phyloP scores from a whole-genome alignment of 169 alveolate genomes.

The Plasmodium blacklocki region DNA sequence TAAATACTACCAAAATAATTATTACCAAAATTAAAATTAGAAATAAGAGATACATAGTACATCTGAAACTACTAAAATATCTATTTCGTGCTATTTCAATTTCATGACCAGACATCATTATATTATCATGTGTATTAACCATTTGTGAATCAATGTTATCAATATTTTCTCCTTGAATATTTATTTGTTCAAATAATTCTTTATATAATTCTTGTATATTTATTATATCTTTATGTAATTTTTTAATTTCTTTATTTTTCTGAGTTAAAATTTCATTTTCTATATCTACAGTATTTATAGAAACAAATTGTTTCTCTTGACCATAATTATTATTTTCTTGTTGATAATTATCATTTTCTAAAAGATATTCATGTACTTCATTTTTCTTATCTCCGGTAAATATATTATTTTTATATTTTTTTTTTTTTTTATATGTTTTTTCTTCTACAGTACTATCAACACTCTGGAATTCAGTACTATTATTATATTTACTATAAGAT shows the following conservation, averaged over 20 bases:
- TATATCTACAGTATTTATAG: slow-evolving; percentile 58
- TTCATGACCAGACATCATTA: slow-evolving; percentile 54
- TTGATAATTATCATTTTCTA: slow-evolving; percentile 54
- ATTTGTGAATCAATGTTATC: slow-evolving; percentile 74
- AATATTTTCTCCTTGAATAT: slow-evolving; percentile 68
- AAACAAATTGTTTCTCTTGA: slow-evolving; percentile 44
- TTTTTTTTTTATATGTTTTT: slow-evolving; percentile 42
- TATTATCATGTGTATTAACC: slow-evolving; percentile 63
- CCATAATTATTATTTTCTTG: slow-evolving; percentile 11
- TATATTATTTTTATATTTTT: slow-evolving; percentile 53
- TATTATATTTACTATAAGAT: slow-evolving; percentile 5
- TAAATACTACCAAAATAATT: slow-evolving; percentile 55
- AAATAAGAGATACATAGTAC: slow-evolving; percentile 30
- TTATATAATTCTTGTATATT: slow-evolving; percentile 71
- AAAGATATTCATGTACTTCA: slow-evolving; percentile 45
- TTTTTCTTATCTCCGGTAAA: slow-evolving; percentile 46
- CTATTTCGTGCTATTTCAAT: slow-evolving; percentile 70
- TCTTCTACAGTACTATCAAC: slow-evolving; percentile 1
- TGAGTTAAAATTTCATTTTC: slow-evolving; percentile 73
- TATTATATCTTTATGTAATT: slow-evolving; percentile 71
- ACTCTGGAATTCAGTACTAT: neutral
- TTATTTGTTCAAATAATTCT: slow-evolving; percentile 67
- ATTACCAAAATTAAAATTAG: slow-evolving; percentile 31
- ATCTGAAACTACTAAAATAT: slow-evolving; percentile 53
- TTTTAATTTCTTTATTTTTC: slow-evolving; percentile 73